Evolutionary conservation across 2,329 filamentous ascomycete species (phyloP).

Genomic region (Ilyonectria sp.): DNA sequence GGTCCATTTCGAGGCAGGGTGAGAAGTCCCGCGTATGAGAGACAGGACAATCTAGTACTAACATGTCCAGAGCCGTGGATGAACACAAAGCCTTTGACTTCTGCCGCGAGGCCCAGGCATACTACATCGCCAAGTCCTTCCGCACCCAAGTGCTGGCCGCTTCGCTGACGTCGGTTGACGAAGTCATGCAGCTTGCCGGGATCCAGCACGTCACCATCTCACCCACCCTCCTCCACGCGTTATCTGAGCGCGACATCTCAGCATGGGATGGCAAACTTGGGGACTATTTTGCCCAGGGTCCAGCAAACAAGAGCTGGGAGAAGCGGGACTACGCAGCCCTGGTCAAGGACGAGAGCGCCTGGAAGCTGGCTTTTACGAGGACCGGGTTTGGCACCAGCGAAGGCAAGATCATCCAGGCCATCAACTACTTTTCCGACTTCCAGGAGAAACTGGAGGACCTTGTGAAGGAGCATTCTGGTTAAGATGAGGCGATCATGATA

Average conservation of each 20-base stretch:
- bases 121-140: conserved; percentile 60
- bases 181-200: conserved; percentile 72
- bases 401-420: conserved; percentile 67
- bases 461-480: conserved; percentile 48
- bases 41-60: neutral
- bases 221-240: conserved; percentile 64
- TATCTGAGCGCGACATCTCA: conserved; percentile 57
- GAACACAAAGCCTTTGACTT: conserved; percentile 65
- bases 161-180: conserved; percentile 69
- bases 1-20: conserved; percentile 71
- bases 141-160: conserved; percentile 69
- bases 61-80: conserved; percentile 60
- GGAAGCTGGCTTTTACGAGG: conserved; percentile 66
- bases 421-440: conserved; percentile 72
- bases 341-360: conserved; percentile 60
- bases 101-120: conserved; percentile 66
- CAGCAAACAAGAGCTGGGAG: conserved; percentile 48
- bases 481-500: neutral
- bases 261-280: conserved; percentile 51
- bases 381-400: conserved; percentile 63
- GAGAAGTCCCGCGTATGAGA: conserved; percentile 34
- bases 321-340: conserved; percentile 40
- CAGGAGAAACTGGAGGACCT: conserved; percentile 65
- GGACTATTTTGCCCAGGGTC: conserved; percentile 49
- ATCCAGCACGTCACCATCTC: conserved; percentile 73